These are phyloP conservation scores for Hemileccinum impolitum DNA, from an alignment of 768 basidiomycete genomes.

Conservation along the genomic window DNA sequence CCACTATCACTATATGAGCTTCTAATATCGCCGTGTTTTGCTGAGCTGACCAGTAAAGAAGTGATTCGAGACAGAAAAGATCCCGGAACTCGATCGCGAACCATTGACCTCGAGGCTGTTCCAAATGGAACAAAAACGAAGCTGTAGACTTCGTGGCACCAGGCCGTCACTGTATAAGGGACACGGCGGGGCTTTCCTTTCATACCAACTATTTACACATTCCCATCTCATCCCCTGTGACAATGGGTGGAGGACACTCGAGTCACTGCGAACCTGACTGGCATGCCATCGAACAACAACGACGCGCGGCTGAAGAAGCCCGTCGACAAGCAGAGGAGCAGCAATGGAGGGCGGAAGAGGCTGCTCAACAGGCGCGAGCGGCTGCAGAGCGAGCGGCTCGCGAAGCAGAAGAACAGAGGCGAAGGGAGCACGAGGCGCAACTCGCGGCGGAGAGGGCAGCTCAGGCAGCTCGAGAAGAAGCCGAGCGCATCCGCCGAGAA, in stretches of 20 bases:
- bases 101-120: no score
- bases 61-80: no score
- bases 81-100: no score
- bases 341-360: conserved; percentile 15
- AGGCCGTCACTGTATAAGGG: no score
- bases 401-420: conserved; percentile 19
- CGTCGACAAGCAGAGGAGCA: conserved; percentile 22
- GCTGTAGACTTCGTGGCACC: no score
- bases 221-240: no score
- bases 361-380: conserved; percentile 19
- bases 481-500: conserved; percentile 20
- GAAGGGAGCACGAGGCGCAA: conserved; percentile 13
- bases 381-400: conserved; percentile 23
- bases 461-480: conserved; percentile 21
- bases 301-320: conserved; percentile 16
- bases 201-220: no score
- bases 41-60: no score
- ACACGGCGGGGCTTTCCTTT: no score
- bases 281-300: conserved; percentile 20
- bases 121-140: no score
- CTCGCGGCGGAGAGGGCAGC: conserved; percentile 23
- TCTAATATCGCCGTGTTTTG: no score
- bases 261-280: conserved; percentile 23
- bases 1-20: no score
- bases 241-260: conserved; percentile 29